A percentile compares a stretch with the other conserved stretches of the same genome.
phyloP scores from a whole-genome alignment of 2,329 filamentous ascomycete genomes.

The Trichoderma gracile region DNA sequence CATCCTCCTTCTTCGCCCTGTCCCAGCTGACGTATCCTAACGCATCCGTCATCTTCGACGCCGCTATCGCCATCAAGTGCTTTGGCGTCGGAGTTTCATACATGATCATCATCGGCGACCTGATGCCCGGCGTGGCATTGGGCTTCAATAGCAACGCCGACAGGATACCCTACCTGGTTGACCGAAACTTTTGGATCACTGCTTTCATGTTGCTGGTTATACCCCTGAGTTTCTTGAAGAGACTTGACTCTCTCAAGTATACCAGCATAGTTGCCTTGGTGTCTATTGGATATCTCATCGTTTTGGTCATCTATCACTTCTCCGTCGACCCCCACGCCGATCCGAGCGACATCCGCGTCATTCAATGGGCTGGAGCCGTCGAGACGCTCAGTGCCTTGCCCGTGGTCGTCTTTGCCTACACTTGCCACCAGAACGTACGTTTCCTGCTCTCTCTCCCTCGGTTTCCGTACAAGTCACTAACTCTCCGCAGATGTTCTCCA shows the following conservation, averaged over 20 bases:
- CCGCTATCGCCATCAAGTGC: slow-evolving; percentile 94
- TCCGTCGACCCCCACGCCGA: slow-evolving; percentile 73
- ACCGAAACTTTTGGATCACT: slow-evolving; percentile 96
- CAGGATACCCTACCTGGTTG: slow-evolving; percentile 70
- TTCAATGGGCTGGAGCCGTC: slow-evolving; percentile 77
- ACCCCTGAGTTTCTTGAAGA: slow-evolving; percentile 85
- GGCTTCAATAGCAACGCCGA: slow-evolving; percentile 71
- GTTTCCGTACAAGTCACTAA: neutral
- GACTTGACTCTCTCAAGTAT: slow-evolving; percentile 94
- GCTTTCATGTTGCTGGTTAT: slow-evolving; percentile 97
- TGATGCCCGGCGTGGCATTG: slow-evolving; percentile 91
- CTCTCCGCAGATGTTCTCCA: slow-evolving; percentile 83
- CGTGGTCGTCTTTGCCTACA: slow-evolving; percentile 98
- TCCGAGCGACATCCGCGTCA: slow-evolving; percentile 71
- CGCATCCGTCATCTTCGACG: slow-evolving; percentile 91
- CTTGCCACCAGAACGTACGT: slow-evolving; percentile 92
- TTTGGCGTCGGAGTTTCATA: slow-evolving; percentile 98
- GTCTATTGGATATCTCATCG: slow-evolving; percentile 90
- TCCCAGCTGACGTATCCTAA: slow-evolving; percentile 97
- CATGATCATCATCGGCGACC: slow-evolving; percentile 95
- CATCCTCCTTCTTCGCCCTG: slow-evolving; percentile 91
- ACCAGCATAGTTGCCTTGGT: slow-evolving; percentile 89
- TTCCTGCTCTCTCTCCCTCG: neutral
- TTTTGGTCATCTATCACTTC: slow-evolving; percentile 93
- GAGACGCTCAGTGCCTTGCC: slow-evolving; percentile 82